Base-by-base conservation (phyloP, 768 basidiomycete genomes). In the Gyrodon lividus region DNA sequence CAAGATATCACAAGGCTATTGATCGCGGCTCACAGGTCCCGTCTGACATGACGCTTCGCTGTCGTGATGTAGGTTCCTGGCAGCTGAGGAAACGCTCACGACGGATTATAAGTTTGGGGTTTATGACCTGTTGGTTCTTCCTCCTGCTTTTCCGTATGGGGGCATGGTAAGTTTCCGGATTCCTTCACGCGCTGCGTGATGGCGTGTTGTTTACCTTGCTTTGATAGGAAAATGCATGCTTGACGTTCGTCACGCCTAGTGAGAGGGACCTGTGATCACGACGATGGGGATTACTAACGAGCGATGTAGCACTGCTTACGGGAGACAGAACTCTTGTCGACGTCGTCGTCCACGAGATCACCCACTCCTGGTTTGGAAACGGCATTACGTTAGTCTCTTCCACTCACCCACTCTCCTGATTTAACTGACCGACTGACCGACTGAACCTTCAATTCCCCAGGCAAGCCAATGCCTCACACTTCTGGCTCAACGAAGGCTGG, bases 401-500 rank as follows among this genome's bases (percentile, higher is more conserved):
- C 71, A 65, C 23, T 37, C 41, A 37, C 23, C 31, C 50, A 19
- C 24, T 22, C 23, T 17, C 22, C 28, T n/a, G n/a, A n/a, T n/a
- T 31, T 24, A 23, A 40, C 46, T 54, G 28, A 30, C 35, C 17
- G 41, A 23, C 23, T 28, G 28, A 42, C 37, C 26, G 10, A 31
- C 41, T 46, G 42, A 40, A 16, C 30, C 42, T 34, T 13, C 30
- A 23, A 2, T n/a, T 24, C 14, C 31, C 9, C 52, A 80, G 85
- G 0, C 86, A 88, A 45, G 83, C 85, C 1, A 63, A 90, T 51
- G 82, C 87, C 3, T 77, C 79, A 4, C 87, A 90, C 68, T 92
- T 91, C 71, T 92, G 89, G 89, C 80, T 93, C 34, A 93, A 92
- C 65, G 89, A 94, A 73, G 88, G 92, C 23, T 95, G 90, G 87